Evolutionary conservation across 192 early-diverging fungal species (phyloP), one percentile per base, ranked within the genome.

Genomic region (Mortierella alpina): DNA sequence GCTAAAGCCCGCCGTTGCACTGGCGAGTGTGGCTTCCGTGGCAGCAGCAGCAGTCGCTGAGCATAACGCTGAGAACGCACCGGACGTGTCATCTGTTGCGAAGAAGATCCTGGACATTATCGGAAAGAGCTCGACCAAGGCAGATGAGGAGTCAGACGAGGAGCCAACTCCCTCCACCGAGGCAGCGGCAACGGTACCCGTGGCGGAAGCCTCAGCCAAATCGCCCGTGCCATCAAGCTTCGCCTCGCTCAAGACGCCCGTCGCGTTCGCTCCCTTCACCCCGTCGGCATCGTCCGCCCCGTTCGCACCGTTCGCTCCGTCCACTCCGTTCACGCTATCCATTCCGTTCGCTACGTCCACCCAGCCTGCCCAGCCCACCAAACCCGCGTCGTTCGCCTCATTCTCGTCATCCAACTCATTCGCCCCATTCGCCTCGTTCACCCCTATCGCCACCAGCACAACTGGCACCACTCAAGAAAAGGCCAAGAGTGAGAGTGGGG

Each of bases 101-200:
- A 50, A 66, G 52, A 66, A 66, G 64, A 50, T 66, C 2, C 13
- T 66, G 64, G 40, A 66, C 17, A 66, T 66, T 55, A 52, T 66
- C 5, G 64, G 64, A 10, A 66, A 55, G n/a, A 41, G 52, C 31
- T 54, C 64, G 5, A 45, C 31, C 31, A 31, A 46, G 52, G 9
- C 40, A 7, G 57, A 59, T 1, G 31, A 59, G 7, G 57, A 40
- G 20, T 3, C 7, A 10, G 57, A 59, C 11, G 31, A 59, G 7
- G 57, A 40, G 20, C 23, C 7, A 10, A 40, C 10, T 5, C 7
- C 7, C 7, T 22, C 31, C 7, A 1, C 10, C 7, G 6, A 59
- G n/a, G 57, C 57, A 31, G 7, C 31, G 14, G 7, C 57, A 40
- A 9, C 31, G 39, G 20, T 22, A 55, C n/a, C 54, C 8, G 49